These are phyloP conservation scores for Wickerhamiella brachini DNA, from an alignment of 805 yeast genomes.

Conservation along the genomic window DNA sequence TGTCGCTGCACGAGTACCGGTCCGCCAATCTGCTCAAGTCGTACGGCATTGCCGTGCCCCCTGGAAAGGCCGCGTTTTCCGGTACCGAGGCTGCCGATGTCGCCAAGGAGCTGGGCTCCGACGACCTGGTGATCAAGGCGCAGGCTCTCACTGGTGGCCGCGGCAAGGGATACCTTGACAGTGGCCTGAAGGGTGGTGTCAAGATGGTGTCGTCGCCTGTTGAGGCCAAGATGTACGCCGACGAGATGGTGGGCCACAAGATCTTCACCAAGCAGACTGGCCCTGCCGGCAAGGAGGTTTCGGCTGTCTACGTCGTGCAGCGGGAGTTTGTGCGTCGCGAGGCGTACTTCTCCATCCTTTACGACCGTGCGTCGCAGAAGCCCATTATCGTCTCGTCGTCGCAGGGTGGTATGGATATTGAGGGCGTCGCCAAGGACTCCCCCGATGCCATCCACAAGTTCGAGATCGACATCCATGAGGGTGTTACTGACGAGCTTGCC, in stretches of 20 bases:
- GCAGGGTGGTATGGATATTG: slow-evolving; percentile 99
- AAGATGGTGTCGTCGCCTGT: slow-evolving; percentile 72
- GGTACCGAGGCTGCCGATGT: slow-evolving; percentile 76
- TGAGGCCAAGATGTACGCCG: slow-evolving; percentile 76
- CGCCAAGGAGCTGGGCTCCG: slow-evolving; percentile 58
- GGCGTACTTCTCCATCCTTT: slow-evolving; percentile 85
- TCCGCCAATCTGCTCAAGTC: slow-evolving; percentile 73
- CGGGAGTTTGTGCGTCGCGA: slow-evolving; percentile 89
- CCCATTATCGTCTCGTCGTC: slow-evolving; percentile 92
- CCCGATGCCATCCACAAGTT: slow-evolving; percentile 88
- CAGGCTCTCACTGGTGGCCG: slow-evolving; percentile 99
- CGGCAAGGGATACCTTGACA: slow-evolving; percentile 96
- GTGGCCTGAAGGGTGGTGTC: slow-evolving; percentile 94
- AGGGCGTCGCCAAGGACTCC: slow-evolving; percentile 86
- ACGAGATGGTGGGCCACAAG: slow-evolving; percentile 82
- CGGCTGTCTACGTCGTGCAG: slow-evolving; percentile 92
- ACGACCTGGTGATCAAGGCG: slow-evolving; percentile 89
- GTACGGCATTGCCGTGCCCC: slow-evolving; percentile 84
- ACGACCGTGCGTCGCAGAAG: slow-evolving; percentile 83
- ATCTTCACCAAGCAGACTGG: slow-evolving; percentile 97
- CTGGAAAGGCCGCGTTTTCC: slow-evolving; percentile 81
- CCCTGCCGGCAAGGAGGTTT: slow-evolving; percentile 89
- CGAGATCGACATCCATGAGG: slow-evolving; percentile 60
- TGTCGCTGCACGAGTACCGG: slow-evolving; percentile 92
- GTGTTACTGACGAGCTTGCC: slow-evolving; percentile 71